Evolutionary conservation across 495 filamentous ascomycete species (phyloP).

Genomic region (Hyaloscypha finlandica): DNA sequence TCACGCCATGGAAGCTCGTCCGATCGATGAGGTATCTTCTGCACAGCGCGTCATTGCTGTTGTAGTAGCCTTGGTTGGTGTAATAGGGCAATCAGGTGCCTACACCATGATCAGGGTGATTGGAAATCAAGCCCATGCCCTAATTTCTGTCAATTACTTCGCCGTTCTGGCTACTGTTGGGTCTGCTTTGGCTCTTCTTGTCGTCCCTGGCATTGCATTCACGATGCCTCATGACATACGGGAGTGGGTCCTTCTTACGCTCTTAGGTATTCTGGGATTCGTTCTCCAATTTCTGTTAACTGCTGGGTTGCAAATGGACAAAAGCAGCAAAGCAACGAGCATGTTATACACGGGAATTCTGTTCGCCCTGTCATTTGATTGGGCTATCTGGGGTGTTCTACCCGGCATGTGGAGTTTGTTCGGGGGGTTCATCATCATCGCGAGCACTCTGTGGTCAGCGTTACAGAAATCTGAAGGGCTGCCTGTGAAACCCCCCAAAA

Average conservation of each 20-base stretch:
- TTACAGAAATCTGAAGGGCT: constrained; percentile 43
- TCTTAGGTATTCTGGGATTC: constrained; percentile 73
- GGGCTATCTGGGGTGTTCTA: constrained; percentile 70
- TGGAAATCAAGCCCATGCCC: constrained; percentile 73
- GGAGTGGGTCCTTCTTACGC: constrained; percentile 69
- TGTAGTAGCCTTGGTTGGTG: constrained; percentile 65
- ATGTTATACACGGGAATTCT: constrained; percentile 86
- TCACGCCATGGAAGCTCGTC: constrained; percentile 29
- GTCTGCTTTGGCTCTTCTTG: constrained; percentile 38
- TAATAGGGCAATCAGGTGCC: constrained; percentile 68
- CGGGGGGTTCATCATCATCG: constrained; percentile 71
- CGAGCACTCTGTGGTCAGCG: constrained; percentile 72
- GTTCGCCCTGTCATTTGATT: constrained; percentile 75
- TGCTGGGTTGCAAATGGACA: constrained; percentile 67
- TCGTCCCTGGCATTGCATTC: constrained; percentile 49
- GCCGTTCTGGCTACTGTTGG: constrained; percentile 64
- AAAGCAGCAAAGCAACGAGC: constrained; percentile 69
- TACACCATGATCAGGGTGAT: constrained; percentile 79
- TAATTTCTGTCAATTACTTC: constrained; percentile 81
- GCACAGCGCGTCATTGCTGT: constrained; percentile 69
- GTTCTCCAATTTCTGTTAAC: constrained; percentile 78
- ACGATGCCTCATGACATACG: constrained; percentile 55
- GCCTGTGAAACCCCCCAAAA: constrained; percentile 23
- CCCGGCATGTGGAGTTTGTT: constrained; percentile 61
- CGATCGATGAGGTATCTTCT: constrained; percentile 41